phyloP scores from a whole-genome alignment of 1,139 yeast species.

The Debaryomyces nepalensis region DNA sequence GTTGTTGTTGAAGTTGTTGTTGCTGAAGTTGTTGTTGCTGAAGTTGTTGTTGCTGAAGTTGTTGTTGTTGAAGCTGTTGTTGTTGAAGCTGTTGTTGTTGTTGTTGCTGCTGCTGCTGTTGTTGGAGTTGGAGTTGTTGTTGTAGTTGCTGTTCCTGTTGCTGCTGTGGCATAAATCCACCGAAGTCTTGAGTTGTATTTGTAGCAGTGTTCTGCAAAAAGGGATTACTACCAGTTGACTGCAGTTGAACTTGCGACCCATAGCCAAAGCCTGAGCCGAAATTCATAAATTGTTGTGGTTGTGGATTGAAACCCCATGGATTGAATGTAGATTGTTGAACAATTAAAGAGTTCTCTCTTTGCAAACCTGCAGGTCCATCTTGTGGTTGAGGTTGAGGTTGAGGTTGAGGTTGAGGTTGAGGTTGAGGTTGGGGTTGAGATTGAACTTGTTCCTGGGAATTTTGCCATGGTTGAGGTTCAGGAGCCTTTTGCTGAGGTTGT shows the following conservation, averaged over 20 bases:
- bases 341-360: conserved; percentile 36
- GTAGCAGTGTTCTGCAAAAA: conserved; percentile 24
- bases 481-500: background rate
- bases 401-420: conserved; percentile 20
- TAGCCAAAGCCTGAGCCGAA: conserved; percentile 61
- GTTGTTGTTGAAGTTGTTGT: conserved; percentile 24
- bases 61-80: conserved; percentile 22
- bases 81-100: conserved; percentile 25
- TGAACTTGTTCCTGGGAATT: conserved; percentile 21
- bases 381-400: conserved; percentile 20
- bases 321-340: conserved; percentile 50
- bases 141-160: conserved; percentile 21
- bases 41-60: conserved; percentile 18
- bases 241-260: conserved; percentile 34
- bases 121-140: conserved; percentile 24
- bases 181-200: conserved; percentile 9
- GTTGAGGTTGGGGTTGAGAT: conserved; percentile 12
- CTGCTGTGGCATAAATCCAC: background rate
- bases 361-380: conserved; percentile 19
- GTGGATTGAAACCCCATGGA: conserved; percentile 43
- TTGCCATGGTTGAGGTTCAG: conserved; percentile 10
- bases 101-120: conserved; percentile 20
- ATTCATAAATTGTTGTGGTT: conserved; percentile 16
- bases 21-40: conserved; percentile 20
- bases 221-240: conserved; percentile 34